phyloP scores from a whole-genome alignment of 2,329 filamentous ascomycete genomes.

The Parascedosporium putredinis region DNA sequence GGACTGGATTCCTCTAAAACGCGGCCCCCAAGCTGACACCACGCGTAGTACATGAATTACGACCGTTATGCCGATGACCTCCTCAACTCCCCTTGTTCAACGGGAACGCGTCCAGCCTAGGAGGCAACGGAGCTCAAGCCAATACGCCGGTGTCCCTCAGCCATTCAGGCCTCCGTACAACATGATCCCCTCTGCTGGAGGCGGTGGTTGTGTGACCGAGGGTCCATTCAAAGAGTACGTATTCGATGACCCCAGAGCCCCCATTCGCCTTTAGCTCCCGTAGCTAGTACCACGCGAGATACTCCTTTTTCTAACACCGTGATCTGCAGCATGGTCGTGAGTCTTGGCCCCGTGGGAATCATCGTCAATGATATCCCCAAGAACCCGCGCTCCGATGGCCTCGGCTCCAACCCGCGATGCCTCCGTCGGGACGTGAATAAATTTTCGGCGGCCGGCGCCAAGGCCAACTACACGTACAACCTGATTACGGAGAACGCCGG shows the following conservation, averaged over 20 bases:
- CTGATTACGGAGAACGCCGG: conserved; percentile 10
- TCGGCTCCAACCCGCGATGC: conserved; percentile 32
- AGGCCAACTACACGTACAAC: conserved; percentile 15
- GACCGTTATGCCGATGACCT: conserved; percentile 22
- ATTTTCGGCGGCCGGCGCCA: conserved; percentile 14
- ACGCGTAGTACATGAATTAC: conserved; percentile 39
- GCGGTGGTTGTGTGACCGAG: conserved; percentile 42
- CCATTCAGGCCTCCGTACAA: conserved; percentile 14
- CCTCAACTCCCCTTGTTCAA: conserved; percentile 34
- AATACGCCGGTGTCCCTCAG: conserved; percentile 17
- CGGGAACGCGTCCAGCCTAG: conserved; percentile 33
- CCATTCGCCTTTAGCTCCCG: no score
- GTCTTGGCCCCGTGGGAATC: conserved; percentile 26
- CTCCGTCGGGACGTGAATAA: conserved; percentile 25
- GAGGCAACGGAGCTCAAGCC: conserved; percentile 29
- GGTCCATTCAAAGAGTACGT: conserved; percentile 34
- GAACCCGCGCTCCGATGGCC: conserved; percentile 17
- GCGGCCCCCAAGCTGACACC: neutral
- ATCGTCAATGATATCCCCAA: conserved; percentile 12
- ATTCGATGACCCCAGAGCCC: no score
- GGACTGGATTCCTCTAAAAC: neutral
- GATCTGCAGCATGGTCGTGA: conserved; percentile 25
- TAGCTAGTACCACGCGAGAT: no score
- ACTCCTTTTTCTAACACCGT: neutral
- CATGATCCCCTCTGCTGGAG: conserved; percentile 33